Conservation (phyloP, 164 flowering plant species). For the Sedum album region DNA sequence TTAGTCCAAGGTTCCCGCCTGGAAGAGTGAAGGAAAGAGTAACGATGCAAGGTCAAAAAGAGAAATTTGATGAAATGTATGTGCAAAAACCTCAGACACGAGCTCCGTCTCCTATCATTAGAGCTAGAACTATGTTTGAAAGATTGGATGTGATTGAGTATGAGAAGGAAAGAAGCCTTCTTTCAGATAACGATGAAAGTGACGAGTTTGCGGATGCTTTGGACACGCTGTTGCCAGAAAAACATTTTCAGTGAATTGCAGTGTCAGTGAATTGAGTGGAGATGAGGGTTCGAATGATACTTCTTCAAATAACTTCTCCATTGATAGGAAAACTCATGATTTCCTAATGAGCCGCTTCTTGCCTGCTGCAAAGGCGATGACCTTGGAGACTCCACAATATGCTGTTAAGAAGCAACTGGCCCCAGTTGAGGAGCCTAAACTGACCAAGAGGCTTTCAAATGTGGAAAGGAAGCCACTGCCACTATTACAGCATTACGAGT, state of each 20-base stretch:
- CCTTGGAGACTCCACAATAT: no score
- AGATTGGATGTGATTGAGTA: constrained; percentile 13
- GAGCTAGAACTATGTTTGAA: constrained; percentile 16
- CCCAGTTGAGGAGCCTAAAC: constrained; percentile 16
- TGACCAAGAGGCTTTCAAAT: constrained; percentile 14
- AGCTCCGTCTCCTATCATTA: not conserved
- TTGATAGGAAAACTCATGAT: constrained; percentile 33
- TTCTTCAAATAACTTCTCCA: no score
- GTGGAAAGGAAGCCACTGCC: constrained; percentile 17
- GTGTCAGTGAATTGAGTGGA: constrained; percentile 42
- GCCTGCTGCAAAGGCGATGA: no score
- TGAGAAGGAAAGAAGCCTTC: constrained; percentile 15
- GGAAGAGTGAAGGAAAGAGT: constrained; percentile 13
- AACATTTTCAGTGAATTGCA: constrained; percentile 31
- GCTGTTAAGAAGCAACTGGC: constrained; percentile 26
- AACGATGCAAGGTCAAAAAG: constrained; percentile 9
- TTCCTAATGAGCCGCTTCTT: no score
- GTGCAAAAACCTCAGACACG: not conserved
- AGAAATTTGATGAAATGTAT: constrained; percentile 11
- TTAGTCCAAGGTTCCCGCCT: no score
- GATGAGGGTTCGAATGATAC: no score
- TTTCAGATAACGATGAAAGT: constrained; percentile 25
- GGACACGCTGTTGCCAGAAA: constrained; percentile 15
- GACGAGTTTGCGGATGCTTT: constrained; percentile 43
- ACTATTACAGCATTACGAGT: constrained; percentile 7